These are phyloP conservation scores for Byssochlamys sp. DNA, from an alignment of 2,329 filamentous ascomycete species.

Conservation along the genomic window DNA sequence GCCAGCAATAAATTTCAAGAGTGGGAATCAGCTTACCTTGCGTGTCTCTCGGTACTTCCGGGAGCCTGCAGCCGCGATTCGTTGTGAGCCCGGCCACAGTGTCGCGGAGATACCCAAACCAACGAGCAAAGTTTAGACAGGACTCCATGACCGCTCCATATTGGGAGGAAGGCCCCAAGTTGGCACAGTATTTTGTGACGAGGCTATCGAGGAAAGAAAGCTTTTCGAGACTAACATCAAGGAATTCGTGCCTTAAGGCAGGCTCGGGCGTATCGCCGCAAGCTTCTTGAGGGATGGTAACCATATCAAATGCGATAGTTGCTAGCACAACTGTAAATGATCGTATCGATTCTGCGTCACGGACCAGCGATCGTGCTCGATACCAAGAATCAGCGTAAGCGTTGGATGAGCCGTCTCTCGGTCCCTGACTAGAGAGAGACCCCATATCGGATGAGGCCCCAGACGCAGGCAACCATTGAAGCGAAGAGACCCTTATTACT, in stretches of 20 bases:
- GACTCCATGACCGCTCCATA: slow-evolving; percentile 12
- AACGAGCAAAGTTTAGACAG: slow-evolving; percentile 12
- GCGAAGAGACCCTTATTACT: background rate
- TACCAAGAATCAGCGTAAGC: background rate
- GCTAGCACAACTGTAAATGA: background rate
- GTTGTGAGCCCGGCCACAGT: slow-evolving; percentile 13
- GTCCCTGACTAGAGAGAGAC: background rate
- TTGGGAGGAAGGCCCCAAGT: slow-evolving; percentile 10
- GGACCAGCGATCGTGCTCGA: background rate
- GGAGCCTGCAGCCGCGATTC: slow-evolving; percentile 9
- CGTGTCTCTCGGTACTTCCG: slow-evolving; percentile 2
- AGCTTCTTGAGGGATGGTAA: background rate
- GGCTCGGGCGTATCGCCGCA: background rate
- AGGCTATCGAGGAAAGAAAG: background rate
- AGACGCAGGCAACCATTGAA: background rate
- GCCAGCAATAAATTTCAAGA: background rate
- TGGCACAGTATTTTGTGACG: slow-evolving; percentile 10
- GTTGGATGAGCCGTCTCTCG: background rate
- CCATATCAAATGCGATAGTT: background rate
- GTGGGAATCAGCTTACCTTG: background rate
- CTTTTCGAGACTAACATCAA: background rate
- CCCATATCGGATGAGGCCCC: background rate
- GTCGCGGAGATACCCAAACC: slow-evolving; percentile 17
- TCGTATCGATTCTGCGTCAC: background rate
- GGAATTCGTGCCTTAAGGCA: background rate